These are phyloP conservation scores for Ciborinia camelliae DNA, from an alignment of 2,329 filamentous ascomycete genomes.

Conservation along the genomic window DNA sequence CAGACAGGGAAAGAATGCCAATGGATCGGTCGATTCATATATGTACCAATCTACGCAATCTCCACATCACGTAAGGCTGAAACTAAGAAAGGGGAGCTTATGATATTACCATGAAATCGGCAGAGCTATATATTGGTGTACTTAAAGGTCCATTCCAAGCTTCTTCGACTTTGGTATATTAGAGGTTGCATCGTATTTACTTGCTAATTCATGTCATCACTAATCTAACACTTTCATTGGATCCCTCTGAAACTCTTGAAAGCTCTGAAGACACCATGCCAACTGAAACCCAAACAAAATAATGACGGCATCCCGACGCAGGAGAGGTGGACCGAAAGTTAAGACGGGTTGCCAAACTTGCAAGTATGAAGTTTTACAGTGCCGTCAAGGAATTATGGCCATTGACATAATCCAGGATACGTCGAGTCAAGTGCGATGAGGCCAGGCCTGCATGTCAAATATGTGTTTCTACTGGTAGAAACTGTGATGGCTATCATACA, in stretches of 20 bases:
- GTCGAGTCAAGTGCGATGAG: conserved; percentile 25
- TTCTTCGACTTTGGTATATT: background rate
- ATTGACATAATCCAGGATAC: conserved; percentile 19
- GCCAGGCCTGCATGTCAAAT: conserved; percentile 18
- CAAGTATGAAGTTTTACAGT: conserved; percentile 10
- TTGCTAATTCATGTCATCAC: background rate
- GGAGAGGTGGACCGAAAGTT: conserved; percentile 14
- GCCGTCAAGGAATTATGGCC: background rate
- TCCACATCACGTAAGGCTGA: background rate
- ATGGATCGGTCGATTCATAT: background rate
- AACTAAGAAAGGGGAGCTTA: background rate
- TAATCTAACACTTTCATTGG: background rate
- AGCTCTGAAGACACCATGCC: background rate
- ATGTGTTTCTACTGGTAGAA: conserved; percentile 20
- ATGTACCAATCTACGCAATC: no score
- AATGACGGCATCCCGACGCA: background rate
- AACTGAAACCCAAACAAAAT: background rate
- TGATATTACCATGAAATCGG: background rate
- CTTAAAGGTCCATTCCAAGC: background rate
- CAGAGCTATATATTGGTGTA: background rate
- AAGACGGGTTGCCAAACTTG: conserved; percentile 20
- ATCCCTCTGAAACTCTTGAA: background rate
- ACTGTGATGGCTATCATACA: conserved; percentile 21
- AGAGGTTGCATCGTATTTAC: conserved; percentile 1
- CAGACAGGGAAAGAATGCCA: background rate